These are phyloP conservation scores for Termitomyces sp. DNA, from an alignment of 768 basidiomycete genomes.

Conservation along the genomic window DNA sequence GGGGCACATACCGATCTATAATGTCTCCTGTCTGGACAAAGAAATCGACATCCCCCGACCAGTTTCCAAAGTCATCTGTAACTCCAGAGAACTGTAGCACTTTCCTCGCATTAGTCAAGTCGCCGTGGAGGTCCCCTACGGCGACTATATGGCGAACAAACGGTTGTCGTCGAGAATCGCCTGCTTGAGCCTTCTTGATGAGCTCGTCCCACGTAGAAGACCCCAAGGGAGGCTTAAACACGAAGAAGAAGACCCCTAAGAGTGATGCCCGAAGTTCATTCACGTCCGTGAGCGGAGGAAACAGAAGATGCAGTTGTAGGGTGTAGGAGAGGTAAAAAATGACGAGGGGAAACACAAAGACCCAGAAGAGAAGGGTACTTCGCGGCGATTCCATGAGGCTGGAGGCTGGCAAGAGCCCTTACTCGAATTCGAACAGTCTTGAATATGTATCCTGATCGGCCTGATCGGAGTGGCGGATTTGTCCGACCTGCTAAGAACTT, in stretches of 20 bases:
- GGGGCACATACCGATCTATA: conserved; percentile 66
- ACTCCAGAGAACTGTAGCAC: conserved; percentile 81
- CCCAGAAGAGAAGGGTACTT: conserved; percentile 10
- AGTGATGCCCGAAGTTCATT: conserved; percentile 1
- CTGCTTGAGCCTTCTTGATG: not conserved
- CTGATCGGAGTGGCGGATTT: too few relatives aligned
- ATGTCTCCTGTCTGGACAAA: conserved; percentile 97
- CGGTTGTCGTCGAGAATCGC: conserved; percentile 11
- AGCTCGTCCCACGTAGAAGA: conserved; percentile 5
- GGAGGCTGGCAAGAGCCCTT: not conserved
- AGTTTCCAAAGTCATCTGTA: conserved; percentile 63
- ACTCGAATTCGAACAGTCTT: too few relatives aligned
- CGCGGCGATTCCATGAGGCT: not conserved
- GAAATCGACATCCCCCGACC: conserved; percentile 79
- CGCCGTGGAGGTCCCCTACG: conserved; percentile 91
- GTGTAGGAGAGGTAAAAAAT: conserved; percentile 16
- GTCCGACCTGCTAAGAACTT: too few relatives aligned
- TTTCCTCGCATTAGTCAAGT: conserved; percentile 69
- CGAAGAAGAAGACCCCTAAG: conserved; percentile 3
- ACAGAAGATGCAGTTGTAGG: conserved; percentile 14
- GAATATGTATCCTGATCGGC: too few relatives aligned
- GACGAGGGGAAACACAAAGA: conserved; percentile 11
- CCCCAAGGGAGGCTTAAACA: conserved; percentile 12
- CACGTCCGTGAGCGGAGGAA: conserved; percentile 11
- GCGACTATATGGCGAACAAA: conserved; percentile 67